phyloP scores from a whole-genome alignment of 257 asterid species.

The Henckelia pumila region DNA sequence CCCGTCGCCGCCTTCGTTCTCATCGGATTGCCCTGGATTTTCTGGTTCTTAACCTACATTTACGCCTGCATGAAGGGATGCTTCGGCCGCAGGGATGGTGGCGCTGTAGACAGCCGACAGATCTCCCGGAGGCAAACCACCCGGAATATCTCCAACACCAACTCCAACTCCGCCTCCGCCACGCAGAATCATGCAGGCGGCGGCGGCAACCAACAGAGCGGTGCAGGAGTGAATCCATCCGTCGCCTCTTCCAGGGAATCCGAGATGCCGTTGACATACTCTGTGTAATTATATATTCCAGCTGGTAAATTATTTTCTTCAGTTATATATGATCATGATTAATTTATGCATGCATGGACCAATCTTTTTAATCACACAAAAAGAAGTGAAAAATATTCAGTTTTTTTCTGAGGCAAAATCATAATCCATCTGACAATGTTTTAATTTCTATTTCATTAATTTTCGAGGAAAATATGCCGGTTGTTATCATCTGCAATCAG shows the following conservation, averaged over 20 bases:
- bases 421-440: too few relatives aligned
- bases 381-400: too few relatives aligned
- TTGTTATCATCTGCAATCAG: too few relatives aligned
- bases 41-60: slow-evolving; percentile 57
- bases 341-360: too few relatives aligned
- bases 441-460: too few relatives aligned
- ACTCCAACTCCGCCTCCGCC: slow-evolving; percentile 16
- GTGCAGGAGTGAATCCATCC: slow-evolving; percentile 7
- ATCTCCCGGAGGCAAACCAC: not conserved
- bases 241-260: slow-evolving; percentile 40
- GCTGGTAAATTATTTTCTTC: slow-evolving; percentile 21
- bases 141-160: not conserved
- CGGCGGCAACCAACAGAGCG: not conserved
- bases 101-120: not conserved
- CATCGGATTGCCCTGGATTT: slow-evolving; percentile 70
- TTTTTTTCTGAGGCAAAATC: too few relatives aligned
- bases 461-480: too few relatives aligned
- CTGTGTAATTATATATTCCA: slow-evolving; percentile 26
- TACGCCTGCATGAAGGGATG: slow-evolving; percentile 55
- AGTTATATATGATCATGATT: too few relatives aligned
- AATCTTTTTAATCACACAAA: too few relatives aligned
- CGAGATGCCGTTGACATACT: slow-evolving; percentile 45
- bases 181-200: slow-evolving; percentile 13
- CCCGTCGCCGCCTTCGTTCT: slow-evolving; percentile 54
- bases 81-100: slow-evolving; percentile 9